Evolutionary conservation across 148 eudicot species (phyloP).

Genomic region (Cornus kousa): DNA sequence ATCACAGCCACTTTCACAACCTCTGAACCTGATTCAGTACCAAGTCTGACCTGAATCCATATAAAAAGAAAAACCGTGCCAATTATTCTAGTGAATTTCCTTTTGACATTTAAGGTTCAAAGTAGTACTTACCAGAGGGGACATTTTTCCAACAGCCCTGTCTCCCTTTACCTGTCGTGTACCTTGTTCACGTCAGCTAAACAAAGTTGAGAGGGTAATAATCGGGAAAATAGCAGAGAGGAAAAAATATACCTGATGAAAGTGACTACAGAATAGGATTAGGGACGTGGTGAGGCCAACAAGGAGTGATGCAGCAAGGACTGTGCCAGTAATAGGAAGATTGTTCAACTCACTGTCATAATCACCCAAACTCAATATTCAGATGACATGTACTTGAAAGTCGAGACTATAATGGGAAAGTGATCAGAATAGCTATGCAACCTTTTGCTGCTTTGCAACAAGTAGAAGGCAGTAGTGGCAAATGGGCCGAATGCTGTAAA

Average conservation of each 20-base stretch:
- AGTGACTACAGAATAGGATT: slow-evolving; percentile 94
- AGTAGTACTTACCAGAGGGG: slow-evolving; percentile 69
- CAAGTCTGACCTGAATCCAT: slow-evolving; percentile 67
- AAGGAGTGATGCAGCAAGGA: slow-evolving; percentile 68
- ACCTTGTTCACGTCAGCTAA: not conserved
- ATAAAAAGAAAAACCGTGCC: not conserved
- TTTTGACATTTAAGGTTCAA: not conserved
- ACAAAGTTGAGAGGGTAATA: not conserved
- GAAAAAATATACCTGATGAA: slow-evolving; percentile 72
- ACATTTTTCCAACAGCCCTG: slow-evolving; percentile 72
- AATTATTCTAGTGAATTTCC: not conserved
- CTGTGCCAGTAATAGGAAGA: slow-evolving; percentile 46
- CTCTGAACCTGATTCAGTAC: slow-evolving; percentile 59
- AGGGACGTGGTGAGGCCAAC: slow-evolving; percentile 85
- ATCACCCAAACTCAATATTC: slow-evolving; percentile 12
- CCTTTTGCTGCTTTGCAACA: slow-evolving; percentile 66
- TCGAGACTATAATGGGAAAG: not conserved
- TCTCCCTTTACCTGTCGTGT: slow-evolving; percentile 67
- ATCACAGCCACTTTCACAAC: slow-evolving; percentile 54
- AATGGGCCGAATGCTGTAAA: slow-evolving; percentile 93
- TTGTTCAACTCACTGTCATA: slow-evolving; percentile 35
- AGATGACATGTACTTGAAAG: not conserved
- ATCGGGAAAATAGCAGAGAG: not conserved
- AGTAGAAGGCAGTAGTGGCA: slow-evolving; percentile 82
- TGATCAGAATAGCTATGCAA: slow-evolving; percentile 9